Conservation (phyloP, 441 rosid species). For the Gossypium trilobum region DNA sequence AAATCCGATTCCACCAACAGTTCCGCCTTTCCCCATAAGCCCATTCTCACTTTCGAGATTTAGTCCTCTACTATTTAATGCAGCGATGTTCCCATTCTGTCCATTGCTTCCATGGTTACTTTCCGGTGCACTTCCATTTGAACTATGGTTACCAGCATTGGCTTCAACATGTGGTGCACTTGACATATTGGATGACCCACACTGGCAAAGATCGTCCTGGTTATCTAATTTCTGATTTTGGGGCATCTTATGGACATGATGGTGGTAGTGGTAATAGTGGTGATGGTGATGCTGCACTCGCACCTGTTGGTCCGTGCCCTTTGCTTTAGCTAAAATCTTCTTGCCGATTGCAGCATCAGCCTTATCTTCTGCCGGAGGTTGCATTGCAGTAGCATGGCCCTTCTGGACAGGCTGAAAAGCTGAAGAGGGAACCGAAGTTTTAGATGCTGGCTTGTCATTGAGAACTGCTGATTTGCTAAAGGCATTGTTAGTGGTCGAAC, state of each 20-base stretch:
- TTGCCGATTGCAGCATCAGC: slow-evolving; percentile 20
- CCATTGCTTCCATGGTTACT: slow-evolving; percentile 43
- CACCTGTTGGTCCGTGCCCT: slow-evolving; percentile 26
- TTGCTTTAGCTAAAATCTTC: slow-evolving; percentile 14
- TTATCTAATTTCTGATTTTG: slow-evolving; percentile 18
- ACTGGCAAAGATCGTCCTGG: slow-evolving; percentile 23
- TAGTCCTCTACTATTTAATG: slow-evolving; percentile 19
- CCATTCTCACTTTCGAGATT: slow-evolving; percentile 24
- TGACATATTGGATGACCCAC: slow-evolving; percentile 31
- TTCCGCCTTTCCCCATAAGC: slow-evolving; percentile 18
- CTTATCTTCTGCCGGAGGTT: slow-evolving; percentile 22
- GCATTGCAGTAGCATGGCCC: slow-evolving; percentile 17
- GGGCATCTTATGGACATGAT: slow-evolving; percentile 24
- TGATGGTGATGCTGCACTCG: slow-evolving; percentile 34
- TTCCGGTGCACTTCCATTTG: slow-evolving; percentile 34
- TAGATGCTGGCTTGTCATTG: slow-evolving; percentile 21
- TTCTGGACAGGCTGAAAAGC: slow-evolving; percentile 30
- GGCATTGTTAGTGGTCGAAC: slow-evolving; percentile 28
- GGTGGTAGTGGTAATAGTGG: slow-evolving; percentile 30
- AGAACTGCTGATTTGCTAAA: slow-evolving; percentile 18
- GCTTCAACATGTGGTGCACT: slow-evolving; percentile 21
- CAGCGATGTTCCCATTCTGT: slow-evolving; percentile 26
- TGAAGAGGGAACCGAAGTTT: slow-evolving; percentile 23
- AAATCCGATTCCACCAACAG: slow-evolving; percentile 18
- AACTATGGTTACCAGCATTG: slow-evolving; percentile 21